Percentiles rank a stretch among this genome's conserved stretches.
Conservation (phyloP, 2,329 filamentous ascomycete genomes). For the Phaeosphaeriaceae sp. region DNA sequence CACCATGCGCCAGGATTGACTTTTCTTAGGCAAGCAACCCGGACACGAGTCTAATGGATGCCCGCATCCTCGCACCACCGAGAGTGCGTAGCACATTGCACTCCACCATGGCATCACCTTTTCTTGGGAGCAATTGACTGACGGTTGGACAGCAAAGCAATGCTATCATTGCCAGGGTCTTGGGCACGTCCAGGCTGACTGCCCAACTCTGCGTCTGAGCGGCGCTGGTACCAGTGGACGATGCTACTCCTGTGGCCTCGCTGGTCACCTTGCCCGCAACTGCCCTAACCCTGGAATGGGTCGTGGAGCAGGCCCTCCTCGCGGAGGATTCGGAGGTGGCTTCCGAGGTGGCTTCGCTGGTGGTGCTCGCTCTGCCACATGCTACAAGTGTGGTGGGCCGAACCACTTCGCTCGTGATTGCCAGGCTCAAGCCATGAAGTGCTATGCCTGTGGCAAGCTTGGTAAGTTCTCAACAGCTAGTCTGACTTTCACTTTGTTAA, state of each 20-base stretch:
- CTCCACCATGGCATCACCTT: constrained; percentile 4
- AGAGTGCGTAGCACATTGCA: no score
- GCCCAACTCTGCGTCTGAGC: constrained; percentile 91
- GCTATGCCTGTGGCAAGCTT: constrained; percentile 87
- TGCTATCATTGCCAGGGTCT: constrained; percentile 99
- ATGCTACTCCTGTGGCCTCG: constrained; percentile 96
- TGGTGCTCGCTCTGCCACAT: constrained; percentile 68
- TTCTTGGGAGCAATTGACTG: constrained; percentile 9
- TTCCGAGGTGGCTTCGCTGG: constrained; percentile 78
- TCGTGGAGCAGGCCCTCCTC: constrained; percentile 68
- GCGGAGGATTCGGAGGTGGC: constrained; percentile 75
- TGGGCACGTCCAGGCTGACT: constrained; percentile 98
- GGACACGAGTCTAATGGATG: constrained; percentile 98
- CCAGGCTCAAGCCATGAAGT: constrained; percentile 98
- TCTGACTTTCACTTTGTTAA: background rate
- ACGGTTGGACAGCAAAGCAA: constrained; percentile 75
- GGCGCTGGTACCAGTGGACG: constrained; percentile 80
- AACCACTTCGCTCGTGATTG: constrained; percentile 99
- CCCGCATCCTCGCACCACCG: constrained; percentile 93
- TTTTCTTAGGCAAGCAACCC: constrained; percentile 74
- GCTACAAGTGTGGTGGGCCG: constrained; percentile 78
- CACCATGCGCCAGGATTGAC: constrained; percentile 6
- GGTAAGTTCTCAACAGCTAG: constrained; percentile 15
- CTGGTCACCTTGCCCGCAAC: constrained; percentile 88
- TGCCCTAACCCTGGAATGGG: constrained; percentile 79